A percentile compares a stretch with the other conserved stretches of the same genome.
Conservation (phyloP, 73 alveolate species). For the Blepharisma japonicum region DNA sequence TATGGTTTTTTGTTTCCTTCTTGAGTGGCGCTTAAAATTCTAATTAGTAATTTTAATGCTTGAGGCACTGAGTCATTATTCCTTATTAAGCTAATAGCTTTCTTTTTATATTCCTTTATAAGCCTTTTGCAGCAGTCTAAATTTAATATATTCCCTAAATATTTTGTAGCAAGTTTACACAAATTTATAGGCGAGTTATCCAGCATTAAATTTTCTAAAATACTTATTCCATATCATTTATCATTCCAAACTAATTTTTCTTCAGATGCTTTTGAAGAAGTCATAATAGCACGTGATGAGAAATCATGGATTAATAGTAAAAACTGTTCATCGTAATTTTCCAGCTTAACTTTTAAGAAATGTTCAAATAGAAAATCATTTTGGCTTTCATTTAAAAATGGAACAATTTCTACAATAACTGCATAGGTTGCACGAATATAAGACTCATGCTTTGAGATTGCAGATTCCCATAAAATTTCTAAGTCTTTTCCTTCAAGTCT, state of each 20-base stretch:
- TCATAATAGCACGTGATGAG: background rate
- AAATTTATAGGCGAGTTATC: background rate
- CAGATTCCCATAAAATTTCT: constrained; percentile 5
- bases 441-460: constrained; percentile 14
- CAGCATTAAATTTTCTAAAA: background rate
- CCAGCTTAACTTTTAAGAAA: background rate
- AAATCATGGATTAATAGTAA: constrained; percentile 3
- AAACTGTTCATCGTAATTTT: constrained; percentile 27
- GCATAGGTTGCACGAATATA: constrained; percentile 10
- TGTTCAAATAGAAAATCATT: constrained; percentile 19
- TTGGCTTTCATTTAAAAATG: constrained; percentile 4
- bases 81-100: background rate
- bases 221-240: background rate
- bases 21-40: background rate
- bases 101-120: background rate
- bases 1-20: background rate
- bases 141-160: background rate
- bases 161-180: background rate
- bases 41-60: background rate
- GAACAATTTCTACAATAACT: background rate
- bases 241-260: background rate
- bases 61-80: background rate
- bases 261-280: background rate
- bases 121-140: background rate
- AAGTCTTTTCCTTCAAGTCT: background rate